phyloP scores from a whole-genome alignment of 768 basidiomycete genomes.

The Suillus alpinus region DNA sequence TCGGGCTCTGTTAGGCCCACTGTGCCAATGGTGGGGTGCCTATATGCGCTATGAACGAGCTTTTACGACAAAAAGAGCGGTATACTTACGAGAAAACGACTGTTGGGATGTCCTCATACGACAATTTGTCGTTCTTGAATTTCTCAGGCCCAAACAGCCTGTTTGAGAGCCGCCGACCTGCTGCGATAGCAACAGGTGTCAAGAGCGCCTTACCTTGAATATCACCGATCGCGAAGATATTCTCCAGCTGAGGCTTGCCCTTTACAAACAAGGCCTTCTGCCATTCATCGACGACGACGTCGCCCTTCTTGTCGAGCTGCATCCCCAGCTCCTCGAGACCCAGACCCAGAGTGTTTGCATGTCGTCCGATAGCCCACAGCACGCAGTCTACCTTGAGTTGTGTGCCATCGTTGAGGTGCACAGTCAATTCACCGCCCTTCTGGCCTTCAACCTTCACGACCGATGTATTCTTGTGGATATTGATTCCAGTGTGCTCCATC shows the following conservation, averaged over 20 bases:
- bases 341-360: slow-evolving; percentile 72
- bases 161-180: slow-evolving; percentile 86
- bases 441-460: slow-evolving; percentile 75
- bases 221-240: slow-evolving; percentile 83
- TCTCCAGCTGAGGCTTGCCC: slow-evolving; percentile 22
- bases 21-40: slow-evolving; percentile 93
- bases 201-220: slow-evolving; percentile 89
- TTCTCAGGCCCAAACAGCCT: slow-evolving; percentile 84
- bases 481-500: slow-evolving; percentile 94
- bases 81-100: slow-evolving; percentile 91
- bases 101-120: slow-evolving; percentile 87
- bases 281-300: slow-evolving; percentile 87
- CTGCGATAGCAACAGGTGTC: slow-evolving; percentile 97
- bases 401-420: slow-evolving; percentile 75
- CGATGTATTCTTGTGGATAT: slow-evolving; percentile 76
- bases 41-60: slow-evolving; percentile 27
- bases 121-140: slow-evolving; percentile 84
- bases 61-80: slow-evolving; percentile 4
- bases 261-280: slow-evolving; percentile 71
- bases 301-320: slow-evolving; percentile 72
- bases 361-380: slow-evolving; percentile 94
- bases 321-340: slow-evolving; percentile 79
- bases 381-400: slow-evolving; percentile 81
- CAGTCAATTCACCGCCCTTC: slow-evolving; percentile 68
- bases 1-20: slow-evolving; percentile 94